Evolutionary conservation across 1,139 yeast species (phyloP).

Genomic region (Wickerhamomyces sp.): DNA sequence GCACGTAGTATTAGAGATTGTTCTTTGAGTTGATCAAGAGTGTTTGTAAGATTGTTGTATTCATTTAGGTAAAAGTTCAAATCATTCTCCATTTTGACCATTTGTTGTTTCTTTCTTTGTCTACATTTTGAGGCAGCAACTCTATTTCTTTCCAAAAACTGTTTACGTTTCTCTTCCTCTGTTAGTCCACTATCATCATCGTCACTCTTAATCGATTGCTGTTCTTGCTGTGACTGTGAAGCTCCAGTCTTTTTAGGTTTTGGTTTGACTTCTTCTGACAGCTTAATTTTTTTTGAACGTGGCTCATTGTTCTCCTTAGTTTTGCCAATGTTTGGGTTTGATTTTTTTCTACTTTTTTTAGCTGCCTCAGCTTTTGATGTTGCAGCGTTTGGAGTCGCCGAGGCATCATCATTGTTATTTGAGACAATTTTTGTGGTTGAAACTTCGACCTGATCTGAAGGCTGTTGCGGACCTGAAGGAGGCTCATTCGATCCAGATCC

Average conservation of each 20-base stretch:
- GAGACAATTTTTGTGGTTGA: slow-evolving; percentile 1
- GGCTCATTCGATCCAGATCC: too few relatives aligned
- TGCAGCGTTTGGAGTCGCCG: neutral
- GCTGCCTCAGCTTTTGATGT: neutral
- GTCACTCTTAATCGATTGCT: slow-evolving; percentile 3
- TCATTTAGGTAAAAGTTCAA: slow-evolving; percentile 63
- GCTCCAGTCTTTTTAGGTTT: slow-evolving; percentile 6
- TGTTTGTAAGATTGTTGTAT: slow-evolving; percentile 60
- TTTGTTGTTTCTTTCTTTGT: slow-evolving; percentile 87
- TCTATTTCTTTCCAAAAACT: slow-evolving; percentile 84
- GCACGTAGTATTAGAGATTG: slow-evolving; percentile 50
- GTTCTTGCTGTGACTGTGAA: slow-evolving; percentile 12
- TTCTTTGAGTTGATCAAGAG: slow-evolving; percentile 52
- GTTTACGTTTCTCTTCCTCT: slow-evolving; percentile 72
- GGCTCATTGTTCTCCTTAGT: slow-evolving; percentile 8
- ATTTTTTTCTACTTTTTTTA: slow-evolving; percentile 2
- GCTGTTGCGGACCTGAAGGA: too few relatives aligned
- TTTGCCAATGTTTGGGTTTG: neutral
- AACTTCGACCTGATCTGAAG: neutral
- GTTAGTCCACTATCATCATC: slow-evolving; percentile 21
- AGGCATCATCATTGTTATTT: neutral
- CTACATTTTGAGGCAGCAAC: slow-evolving; percentile 96
- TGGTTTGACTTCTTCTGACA: neutral
- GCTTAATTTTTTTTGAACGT: slow-evolving; percentile 4
- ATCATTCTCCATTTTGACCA: slow-evolving; percentile 78